Base-by-base conservation (phyloP, 179 eudicot species). In the Spinacia oleracea region DNA sequence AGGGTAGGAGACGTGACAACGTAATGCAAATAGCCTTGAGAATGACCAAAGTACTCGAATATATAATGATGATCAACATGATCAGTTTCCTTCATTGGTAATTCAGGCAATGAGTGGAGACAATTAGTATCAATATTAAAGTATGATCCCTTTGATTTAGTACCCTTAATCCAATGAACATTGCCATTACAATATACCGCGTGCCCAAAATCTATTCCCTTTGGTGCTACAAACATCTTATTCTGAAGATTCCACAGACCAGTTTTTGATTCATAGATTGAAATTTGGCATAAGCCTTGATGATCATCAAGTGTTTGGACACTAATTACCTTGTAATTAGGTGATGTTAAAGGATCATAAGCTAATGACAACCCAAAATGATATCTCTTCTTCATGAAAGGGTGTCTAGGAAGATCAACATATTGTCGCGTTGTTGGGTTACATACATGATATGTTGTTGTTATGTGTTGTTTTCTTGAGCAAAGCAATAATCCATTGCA, bases 1-100 rank as follows among this genome's bases (percentile, higher is more conserved):
- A 53, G 58, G 60, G 42, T 82, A 0, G 77, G 55, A 15, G 72
- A 70, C 42, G 69, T 62, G 9, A 75, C 48, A 15, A n/a, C 79
- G 45, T 82, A 82, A 46, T 50, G 43, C 8, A 82, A 42, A 75
- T n/a, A 68, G 38, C 82, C 82, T 18, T 53, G 76, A 3, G 80
- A 79, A 59, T 71, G 77, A 11, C 85, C 85, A 63, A 79, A 79
- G 51, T 83, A 79, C 82, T 83, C 82, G 31, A 72, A 83, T 11
- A 82, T 83, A 42, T 20, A 53, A 4, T 53, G 58, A 53, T 53
- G 58, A 53, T 20, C 18, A 53, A 53, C n/a, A n/a, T n/a, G 58
- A 71, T 76, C 35, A 83, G 23, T 42, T 38, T 69, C 76, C 16
- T 82, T 79, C 0, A 65, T 27, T 42, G 82, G 77, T 75, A 80